Base-by-base conservation (phyloP, 139 green algal species). In the Picochlorum sp. region DNA sequence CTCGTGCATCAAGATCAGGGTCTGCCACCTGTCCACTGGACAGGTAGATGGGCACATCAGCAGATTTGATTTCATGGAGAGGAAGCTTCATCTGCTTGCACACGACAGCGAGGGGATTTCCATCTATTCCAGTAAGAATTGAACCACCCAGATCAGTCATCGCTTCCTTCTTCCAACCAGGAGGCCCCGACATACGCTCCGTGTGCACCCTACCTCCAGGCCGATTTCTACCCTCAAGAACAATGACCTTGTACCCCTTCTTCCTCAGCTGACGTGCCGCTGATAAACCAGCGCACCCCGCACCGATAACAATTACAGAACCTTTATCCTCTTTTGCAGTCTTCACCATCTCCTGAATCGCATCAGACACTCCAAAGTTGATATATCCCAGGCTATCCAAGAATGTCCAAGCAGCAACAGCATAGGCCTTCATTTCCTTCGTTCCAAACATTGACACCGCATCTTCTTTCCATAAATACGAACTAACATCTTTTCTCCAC, bases 61-160 rank as follows among this genome's bases (percentile, higher is more conserved):
- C 44, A 26, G 47, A 54, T 54, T 73, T 68, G 57, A 98, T 96
- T 37, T 78, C 54, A 52, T 92, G 80, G 76, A 97, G 65, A 2
- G 75, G 74, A 6, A 93, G 55, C 26, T 71, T 68, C 60, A 92
- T 65, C 79, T 98, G 92, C 20, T 61, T 64, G 11, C 84, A 85
- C 45, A 96, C 67, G 58, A 96, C 80, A 10, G 88, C 88, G 49
- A 96, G 71, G 1, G 93, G 92, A 78, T 98, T 98, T 67, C 93
- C 89, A 47, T 97, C 83, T 7, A 90, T 85, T 62, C 92, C 85
- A 10, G 88, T 98, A 63, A 98, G 78, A 65, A 98, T 88, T 61
- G 68, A 85, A 23, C 92, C 92, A 11, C 92, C 92, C 18, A 98
- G 62, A 41, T 98, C 92, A 16, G 80, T 89, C 1, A 83, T 73